A percentile compares a stretch with the other conserved stretches of the same genome.
Evolutionary conservation across 345 rosid species (phyloP).

Genomic region (Raphanus sativus): DNA sequence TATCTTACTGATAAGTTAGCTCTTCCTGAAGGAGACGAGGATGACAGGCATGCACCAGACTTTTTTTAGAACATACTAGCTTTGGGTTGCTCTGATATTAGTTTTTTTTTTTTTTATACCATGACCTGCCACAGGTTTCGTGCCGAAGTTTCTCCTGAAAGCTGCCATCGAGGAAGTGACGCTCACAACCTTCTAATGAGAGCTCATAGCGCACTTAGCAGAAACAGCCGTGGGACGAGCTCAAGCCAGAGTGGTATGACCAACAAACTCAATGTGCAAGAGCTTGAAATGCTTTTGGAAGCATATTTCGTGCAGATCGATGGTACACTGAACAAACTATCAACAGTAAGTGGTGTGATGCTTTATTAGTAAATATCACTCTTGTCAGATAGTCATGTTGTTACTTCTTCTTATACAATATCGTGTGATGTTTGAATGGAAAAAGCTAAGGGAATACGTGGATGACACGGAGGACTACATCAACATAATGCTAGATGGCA

Average conservation of each 20-base stretch:
- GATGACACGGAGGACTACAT: constrained; percentile 94
- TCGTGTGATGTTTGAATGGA: not conserved
- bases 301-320: constrained; percentile 93
- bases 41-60: constrained; percentile 50
- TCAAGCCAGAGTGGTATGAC: constrained; percentile 62
- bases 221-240: constrained; percentile 62
- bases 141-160: constrained; percentile 47
- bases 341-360: constrained; percentile 56
- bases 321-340: constrained; percentile 82
- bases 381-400: too few species aligned
- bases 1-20: constrained; percentile 76
- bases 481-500: constrained; percentile 91
- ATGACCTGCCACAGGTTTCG: constrained; percentile 44
- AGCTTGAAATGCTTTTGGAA: constrained; percentile 96
- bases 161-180: not conserved
- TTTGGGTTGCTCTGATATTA: not conserved
- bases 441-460: constrained; percentile 81
- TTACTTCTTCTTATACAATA: constrained; percentile 9
- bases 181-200: not conserved
- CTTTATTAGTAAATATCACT: not conserved
- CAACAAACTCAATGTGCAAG: constrained; percentile 73
- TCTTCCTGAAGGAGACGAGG: constrained; percentile 48
- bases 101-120: not conserved
- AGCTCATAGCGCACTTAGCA: constrained; percentile 2
- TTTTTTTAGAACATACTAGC: not conserved